phyloP scores from a whole-genome alignment of 2,329 filamentous ascomycete genomes.

The Pseudovirgaria hyperparasitica region DNA sequence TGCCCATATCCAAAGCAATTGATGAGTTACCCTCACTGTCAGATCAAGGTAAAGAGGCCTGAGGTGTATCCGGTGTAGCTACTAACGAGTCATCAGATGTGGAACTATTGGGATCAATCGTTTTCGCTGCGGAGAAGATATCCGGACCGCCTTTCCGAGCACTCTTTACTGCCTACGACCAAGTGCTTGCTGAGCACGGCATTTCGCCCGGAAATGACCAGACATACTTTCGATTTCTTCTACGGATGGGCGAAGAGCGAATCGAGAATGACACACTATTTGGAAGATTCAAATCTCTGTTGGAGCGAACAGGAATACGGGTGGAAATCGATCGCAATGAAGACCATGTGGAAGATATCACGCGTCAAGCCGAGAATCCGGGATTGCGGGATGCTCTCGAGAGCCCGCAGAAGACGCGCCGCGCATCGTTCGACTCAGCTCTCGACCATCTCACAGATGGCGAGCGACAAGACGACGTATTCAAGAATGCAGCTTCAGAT shows the following conservation, averaged over 20 bases:
- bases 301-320: constrained; percentile 57
- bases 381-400: constrained; percentile 6
- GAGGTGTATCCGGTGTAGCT: not conserved
- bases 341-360: constrained; percentile 20
- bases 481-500: constrained; percentile 7
- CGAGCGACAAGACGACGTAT: constrained; percentile 7
- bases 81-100: constrained; percentile 48
- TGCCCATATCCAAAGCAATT: constrained; percentile 24
- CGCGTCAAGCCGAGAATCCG: constrained; percentile 17
- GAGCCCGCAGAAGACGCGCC: constrained; percentile 21
- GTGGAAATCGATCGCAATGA: constrained; percentile 46
- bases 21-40: constrained; percentile 27
- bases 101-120: constrained; percentile 62
- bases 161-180: constrained; percentile 70
- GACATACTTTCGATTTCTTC: constrained; percentile 64
- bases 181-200: constrained; percentile 56
- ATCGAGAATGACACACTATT: constrained; percentile 42
- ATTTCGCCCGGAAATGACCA: constrained; percentile 62
- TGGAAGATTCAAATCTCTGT: constrained; percentile 56
- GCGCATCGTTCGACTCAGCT: constrained; percentile 47
- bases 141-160: constrained; percentile 59
- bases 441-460: constrained; percentile 41
- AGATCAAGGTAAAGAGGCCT: constrained; percentile 23
- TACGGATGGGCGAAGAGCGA: constrained; percentile 44
- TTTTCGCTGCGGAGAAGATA: constrained; percentile 56